phyloP scores from a whole-genome alignment of 495 filamentous ascomycete genomes.

The Aspergillus carlsbadensis region DNA sequence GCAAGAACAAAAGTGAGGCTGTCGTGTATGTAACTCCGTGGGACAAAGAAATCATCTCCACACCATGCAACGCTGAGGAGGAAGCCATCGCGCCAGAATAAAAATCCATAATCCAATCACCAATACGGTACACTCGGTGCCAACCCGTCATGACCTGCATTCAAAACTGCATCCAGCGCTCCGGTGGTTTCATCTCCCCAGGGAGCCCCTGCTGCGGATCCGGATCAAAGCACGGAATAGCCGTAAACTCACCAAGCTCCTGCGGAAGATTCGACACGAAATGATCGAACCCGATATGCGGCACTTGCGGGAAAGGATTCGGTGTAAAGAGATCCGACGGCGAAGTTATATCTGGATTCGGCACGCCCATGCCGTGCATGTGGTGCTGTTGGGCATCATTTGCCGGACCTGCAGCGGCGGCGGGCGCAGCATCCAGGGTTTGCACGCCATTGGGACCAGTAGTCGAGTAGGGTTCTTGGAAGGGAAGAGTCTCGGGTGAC shows the following conservation, averaged over 20 bases:
- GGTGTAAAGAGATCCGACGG: slow-evolving; percentile 33
- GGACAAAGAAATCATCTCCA: slow-evolving; percentile 2
- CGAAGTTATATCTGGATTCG: slow-evolving; percentile 22
- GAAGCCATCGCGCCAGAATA: neutral
- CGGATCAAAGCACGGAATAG: slow-evolving; percentile 47
- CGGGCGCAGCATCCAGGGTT: slow-evolving; percentile 21
- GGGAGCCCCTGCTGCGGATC: slow-evolving; percentile 32
- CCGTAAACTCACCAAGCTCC: slow-evolving; percentile 47
- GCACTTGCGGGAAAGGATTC: slow-evolving; percentile 35
- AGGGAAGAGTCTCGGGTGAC: slow-evolving; percentile 32
- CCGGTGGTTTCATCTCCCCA: slow-evolving; percentile 28
- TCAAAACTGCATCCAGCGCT: slow-evolving; percentile 40
- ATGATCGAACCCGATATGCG: slow-evolving; percentile 44
- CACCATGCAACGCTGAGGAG: neutral
- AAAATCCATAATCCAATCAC: neutral
- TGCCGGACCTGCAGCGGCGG: slow-evolving; percentile 20
- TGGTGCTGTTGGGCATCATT: too few species aligned
- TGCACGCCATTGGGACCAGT: slow-evolving; percentile 23
- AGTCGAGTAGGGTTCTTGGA: slow-evolving; percentile 18
- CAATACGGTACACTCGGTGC: neutral
- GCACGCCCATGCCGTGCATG: slow-evolving; percentile 23
- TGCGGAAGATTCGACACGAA: slow-evolving; percentile 49
- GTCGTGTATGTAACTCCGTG: neutral
- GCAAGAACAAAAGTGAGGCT: neutral
- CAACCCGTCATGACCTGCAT: neutral